Evolutionary conservation across 2,329 filamentous ascomycete species (phyloP), one percentile per base, ranked within the genome.

Genomic region (Neoascochyta sp.): DNA sequence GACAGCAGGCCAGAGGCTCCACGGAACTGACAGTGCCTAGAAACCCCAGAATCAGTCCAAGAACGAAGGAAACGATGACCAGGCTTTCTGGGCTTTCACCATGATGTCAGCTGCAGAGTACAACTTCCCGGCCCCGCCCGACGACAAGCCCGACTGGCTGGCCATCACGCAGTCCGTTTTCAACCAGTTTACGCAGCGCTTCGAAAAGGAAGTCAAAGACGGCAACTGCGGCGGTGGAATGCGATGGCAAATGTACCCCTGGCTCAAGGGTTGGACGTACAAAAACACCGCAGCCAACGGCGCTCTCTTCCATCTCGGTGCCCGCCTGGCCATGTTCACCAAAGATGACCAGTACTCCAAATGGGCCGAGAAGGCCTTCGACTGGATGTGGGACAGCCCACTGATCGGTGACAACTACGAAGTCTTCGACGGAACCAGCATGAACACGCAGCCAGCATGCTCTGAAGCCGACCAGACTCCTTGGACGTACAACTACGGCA

Each of bases 1-100:
- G n/a, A n/a, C n/a, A n/a, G n/a, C n/a, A n/a, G n/a, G n/a, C n/a
- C n/a, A n/a, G n/a, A n/a, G n/a, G n/a, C n/a, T n/a, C n/a, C n/a
- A n/a, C n/a, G n/a, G n/a, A n/a, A n/a, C n/a, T n/a, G n/a, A n/a
- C n/a, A n/a, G n/a, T n/a, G n/a, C n/a, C n/a, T 20, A 57, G 55
- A 60, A 59, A 51, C 58, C 58, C 5, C 31, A 42, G 9, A 60
- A 60, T 12, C 57, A 60, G 33, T 56, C 53, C n/a, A 61, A 58
- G 43, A 58, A 60, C 34, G 49, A 58, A 43, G 74, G 73, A 26
- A 76, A 78, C 39, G 74, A 78, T 30, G 75, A 78, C 34, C 74
- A 78, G 49, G 67, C 63, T 7, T 76, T 78, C 47, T 78, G 74
- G 75, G 75, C 64, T 2, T 71, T 75, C 36, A 66, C 70, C 15